Percentiles rank a stretch among this genome's conserved stretches.
These are phyloP conservation scores for Medicago ruthenica DNA, from an alignment of 306 rosid species.

Conservation along the genomic window DNA sequence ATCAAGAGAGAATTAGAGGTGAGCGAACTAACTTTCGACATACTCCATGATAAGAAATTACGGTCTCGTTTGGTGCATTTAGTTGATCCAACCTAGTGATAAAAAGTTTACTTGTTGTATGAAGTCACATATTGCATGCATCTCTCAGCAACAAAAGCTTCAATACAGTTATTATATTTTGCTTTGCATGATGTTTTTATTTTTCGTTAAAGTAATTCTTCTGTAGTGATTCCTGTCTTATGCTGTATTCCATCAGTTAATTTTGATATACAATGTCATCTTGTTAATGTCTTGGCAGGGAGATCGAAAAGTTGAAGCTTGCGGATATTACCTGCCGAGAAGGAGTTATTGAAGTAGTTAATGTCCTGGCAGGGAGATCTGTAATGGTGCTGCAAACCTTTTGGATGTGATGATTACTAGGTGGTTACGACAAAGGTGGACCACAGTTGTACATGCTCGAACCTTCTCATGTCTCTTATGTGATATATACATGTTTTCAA, in stretches of 20 bases:
- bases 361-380: too few relatives aligned
- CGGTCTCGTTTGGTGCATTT: too few relatives aligned
- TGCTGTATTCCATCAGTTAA: not conserved
- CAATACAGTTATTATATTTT: not conserved
- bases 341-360: conserved; percentile 94
- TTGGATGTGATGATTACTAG: too few relatives aligned
- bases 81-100: too few relatives aligned
- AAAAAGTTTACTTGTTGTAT: not conserved
- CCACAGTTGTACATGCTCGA: too few relatives aligned
- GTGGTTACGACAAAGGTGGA: too few relatives aligned
- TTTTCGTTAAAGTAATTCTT: not conserved
- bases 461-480: too few relatives aligned
- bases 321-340: conserved; percentile 92
- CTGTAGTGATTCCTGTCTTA: not conserved
- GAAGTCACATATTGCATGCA: not conserved
- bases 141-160: not conserved
- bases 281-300: conserved; percentile 61
- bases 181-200: not conserved
- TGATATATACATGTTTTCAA: too few relatives aligned
- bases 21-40: too few relatives aligned
- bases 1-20: too few relatives aligned
- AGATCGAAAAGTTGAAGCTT: conserved; percentile 90
- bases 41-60: too few relatives aligned
- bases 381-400: too few relatives aligned
- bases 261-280: conserved; percentile 2